Base-by-base conservation (phyloP, 2,329 filamentous ascomycete species). In the Xylariaceae sp. region DNA sequence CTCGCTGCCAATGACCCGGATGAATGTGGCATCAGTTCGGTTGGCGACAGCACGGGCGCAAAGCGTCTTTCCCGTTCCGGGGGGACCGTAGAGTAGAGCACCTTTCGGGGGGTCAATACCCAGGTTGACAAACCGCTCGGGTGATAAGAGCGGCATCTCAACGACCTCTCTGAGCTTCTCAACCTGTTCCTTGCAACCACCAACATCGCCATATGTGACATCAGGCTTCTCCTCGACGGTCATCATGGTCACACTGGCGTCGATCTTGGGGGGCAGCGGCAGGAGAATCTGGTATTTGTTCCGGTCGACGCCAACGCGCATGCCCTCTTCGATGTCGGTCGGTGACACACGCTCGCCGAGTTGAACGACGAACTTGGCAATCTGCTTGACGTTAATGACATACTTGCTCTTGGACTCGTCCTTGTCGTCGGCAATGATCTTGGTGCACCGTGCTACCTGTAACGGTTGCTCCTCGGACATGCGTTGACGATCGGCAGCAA, bases 321-420 rank as follows among this genome's bases (percentile, higher is more conserved):
- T 98, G 51, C 93, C 93, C 68, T 98, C 93, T 64, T 98, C 93
- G 59, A 98, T 98, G 81, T 98, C 93, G 54, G 93, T 97, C 37
- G 93, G 93, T 61, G 87, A 94, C 55, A 98, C 93, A 51, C 93
- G 85, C 64, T 98, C 93, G 56, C 93, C 93, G 39, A 98, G 81
- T 68, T 96, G 93, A 52, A 98, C 93, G 38, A 98, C 93, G 60
- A 98, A 98, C 72, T 98, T 98, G 61, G 93, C 93, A 60, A 98
- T 98, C 69, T 98, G 93, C 76, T 98, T 98, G 56, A 98, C 91
- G 69, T 98, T 98, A 78, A 98, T 98, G 60, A 98, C 90, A 73
- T 98, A 98, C 82, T 97, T 98, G 81, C 87, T 95, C 80, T 98
- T 98, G 50, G 95, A 87, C 47, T 88, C 76, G 64, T 97, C 90